Evolutionary conservation across 2,329 filamentous ascomycete species (phyloP), one percentile per base, ranked within the genome.

Genomic region (Talaromyces verruculosus): DNA sequence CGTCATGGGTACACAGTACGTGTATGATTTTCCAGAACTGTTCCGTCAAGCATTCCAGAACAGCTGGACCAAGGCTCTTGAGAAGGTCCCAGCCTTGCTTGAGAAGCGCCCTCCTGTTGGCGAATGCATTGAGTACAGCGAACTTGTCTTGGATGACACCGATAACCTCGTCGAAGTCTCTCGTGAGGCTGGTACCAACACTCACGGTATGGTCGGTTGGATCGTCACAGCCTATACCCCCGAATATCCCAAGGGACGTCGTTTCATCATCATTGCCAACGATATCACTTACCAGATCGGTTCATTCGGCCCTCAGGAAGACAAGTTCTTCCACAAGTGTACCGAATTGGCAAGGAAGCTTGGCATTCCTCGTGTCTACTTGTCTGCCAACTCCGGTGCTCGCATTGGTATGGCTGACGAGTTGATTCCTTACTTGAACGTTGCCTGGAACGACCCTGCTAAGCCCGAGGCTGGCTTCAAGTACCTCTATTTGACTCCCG

Each of bases 201-300:
- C 86, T 51, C 95, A 95, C 75, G 95, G 95, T 82, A 99, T 99
- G 95, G 94, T 99, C 65, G 95, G 93, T 71, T 99, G 95, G 95
- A 87, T 98, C 71, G 90, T 98, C 78, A 96, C 92, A 68, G 95
- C 93, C 17, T 92, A 89, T 77, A 98, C 95, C 1, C 95, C 95
- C 10, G 95, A 99, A 80, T 99, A 99, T 78, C 94, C 95, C 66
- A 87, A 88, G 70, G 95, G 95, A 67, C 88, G 95, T 71, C 91
- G 91, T 76, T 97, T 98, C 81, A 89, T 99, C 77, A 92, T 99
- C 70, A 90, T 99, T 69, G 93, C 95, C 85, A 99, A 99, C 85
- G 95, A 99, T 76, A 99, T 99, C 79, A 99, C 95, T 19, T 98
- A 92, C 87, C 96, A 96, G 85, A 99, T 98, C 78, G 95, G 95